These are phyloP conservation scores for Setomelanomma holmii DNA, from an alignment of 2,329 filamentous ascomycete species.

Conservation along the genomic window DNA sequence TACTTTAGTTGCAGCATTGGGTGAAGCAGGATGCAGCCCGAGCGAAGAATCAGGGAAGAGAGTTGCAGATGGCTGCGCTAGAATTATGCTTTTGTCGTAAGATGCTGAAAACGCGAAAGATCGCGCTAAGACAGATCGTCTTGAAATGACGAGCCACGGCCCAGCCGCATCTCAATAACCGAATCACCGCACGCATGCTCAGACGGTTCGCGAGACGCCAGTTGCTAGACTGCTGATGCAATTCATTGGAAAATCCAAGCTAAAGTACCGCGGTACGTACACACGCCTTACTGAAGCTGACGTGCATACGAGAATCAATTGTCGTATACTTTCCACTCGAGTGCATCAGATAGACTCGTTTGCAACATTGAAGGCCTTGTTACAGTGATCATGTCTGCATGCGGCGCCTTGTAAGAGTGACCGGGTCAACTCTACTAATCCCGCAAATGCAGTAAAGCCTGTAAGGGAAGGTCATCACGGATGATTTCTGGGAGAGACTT, in stretches of 20 bases:
- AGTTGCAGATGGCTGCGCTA: constrained; percentile 31
- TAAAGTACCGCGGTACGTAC: constrained; percentile 20
- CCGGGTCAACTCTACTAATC: constrained; percentile 30
- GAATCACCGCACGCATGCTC: constrained; percentile 27
- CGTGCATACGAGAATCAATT: not conserved
- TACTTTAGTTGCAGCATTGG: constrained; percentile 37
- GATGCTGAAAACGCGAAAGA: constrained; percentile 30
- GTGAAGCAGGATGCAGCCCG: constrained; percentile 11
- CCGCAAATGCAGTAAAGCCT: constrained; percentile 38
- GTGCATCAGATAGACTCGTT: constrained; percentile 30
- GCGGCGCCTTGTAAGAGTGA: constrained; percentile 32
- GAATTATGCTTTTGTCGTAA: constrained; percentile 30
- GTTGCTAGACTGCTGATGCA: constrained; percentile 19
- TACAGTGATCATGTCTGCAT: constrained; percentile 30
- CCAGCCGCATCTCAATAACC: constrained; percentile 35
- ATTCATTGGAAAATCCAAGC: constrained; percentile 12
- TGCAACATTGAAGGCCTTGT: constrained; percentile 29
- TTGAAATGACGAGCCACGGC: constrained; percentile 26
- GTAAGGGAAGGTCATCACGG: constrained; percentile 38
- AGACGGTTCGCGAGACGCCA: constrained; percentile 30
- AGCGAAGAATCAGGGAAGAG: constrained; percentile 28
- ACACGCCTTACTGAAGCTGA: constrained; percentile 27
- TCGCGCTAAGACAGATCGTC: constrained; percentile 30
- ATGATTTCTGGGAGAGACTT: constrained; percentile 30
- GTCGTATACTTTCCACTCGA: constrained; percentile 20